These are phyloP conservation scores for Blastobotrys arbuscula DNA, from an alignment of 1,139 yeast genomes.

Conservation along the genomic window DNA sequence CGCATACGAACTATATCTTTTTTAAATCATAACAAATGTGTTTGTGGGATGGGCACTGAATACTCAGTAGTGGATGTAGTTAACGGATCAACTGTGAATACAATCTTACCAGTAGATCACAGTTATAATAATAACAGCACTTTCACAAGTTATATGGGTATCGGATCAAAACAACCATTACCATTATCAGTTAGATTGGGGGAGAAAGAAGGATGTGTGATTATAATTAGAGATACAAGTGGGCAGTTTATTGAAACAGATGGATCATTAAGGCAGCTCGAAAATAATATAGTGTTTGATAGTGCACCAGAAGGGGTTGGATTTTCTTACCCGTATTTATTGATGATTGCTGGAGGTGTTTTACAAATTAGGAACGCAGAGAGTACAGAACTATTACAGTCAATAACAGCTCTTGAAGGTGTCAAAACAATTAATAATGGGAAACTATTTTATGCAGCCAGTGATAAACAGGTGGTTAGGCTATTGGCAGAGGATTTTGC, in stretches of 20 bases:
- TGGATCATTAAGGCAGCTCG: background rate
- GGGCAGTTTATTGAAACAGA: conserved; percentile 3
- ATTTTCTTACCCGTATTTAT: conserved; percentile 31
- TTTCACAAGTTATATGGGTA: conserved; percentile 8
- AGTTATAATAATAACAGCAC: background rate
- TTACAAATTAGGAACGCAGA: conserved; percentile 32
- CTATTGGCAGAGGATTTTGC: conserved; percentile 28
- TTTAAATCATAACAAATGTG: conserved; percentile 32
- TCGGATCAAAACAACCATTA: conserved; percentile 2
- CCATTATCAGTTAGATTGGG: conserved; percentile 8
- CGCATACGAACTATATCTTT: conserved; percentile 34
- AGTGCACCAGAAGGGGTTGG: conserved; percentile 19
- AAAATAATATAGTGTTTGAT: background rate
- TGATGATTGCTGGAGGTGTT: conserved; percentile 21
- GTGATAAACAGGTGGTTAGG: conserved; percentile 26
- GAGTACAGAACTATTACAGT: conserved; percentile 28
- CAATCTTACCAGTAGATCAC: background rate
- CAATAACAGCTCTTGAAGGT: conserved; percentile 22
- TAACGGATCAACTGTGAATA: conserved; percentile 14
- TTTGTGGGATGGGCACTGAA: conserved; percentile 34
- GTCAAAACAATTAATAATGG: conserved; percentile 20
- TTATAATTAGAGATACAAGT: conserved; percentile 3
- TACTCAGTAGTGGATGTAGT: conserved; percentile 25
- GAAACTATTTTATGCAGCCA: conserved; percentile 25
- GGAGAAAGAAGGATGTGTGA: conserved; percentile 6